Evolutionary conservation across 2,329 filamentous ascomycete species (phyloP).

Genomic region (Simplicillium aogashimaense): DNA sequence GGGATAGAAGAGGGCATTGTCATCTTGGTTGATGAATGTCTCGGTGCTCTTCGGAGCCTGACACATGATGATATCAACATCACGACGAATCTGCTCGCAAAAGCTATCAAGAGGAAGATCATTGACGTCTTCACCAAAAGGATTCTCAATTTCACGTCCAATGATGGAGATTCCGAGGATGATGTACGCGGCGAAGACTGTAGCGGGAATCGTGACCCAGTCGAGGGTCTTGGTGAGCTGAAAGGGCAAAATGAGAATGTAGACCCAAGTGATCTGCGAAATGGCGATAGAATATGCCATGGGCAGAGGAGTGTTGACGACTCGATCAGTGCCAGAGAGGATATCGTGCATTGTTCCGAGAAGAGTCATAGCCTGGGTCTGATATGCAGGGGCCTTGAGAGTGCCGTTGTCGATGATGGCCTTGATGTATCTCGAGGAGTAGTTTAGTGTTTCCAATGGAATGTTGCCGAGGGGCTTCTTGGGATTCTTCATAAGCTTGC

Average conservation of each 20-base stretch:
- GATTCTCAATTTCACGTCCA: slow-evolving; percentile 75
- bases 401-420: slow-evolving; percentile 45
- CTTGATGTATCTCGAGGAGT: slow-evolving; percentile 59
- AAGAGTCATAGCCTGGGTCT: slow-evolving; percentile 50
- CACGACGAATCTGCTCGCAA: slow-evolving; percentile 63
- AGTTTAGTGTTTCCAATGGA: slow-evolving; percentile 71
- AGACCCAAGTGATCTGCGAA: slow-evolving; percentile 78
- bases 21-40: not conserved
- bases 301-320: slow-evolving; percentile 73
- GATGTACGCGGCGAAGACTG: slow-evolving; percentile 65
- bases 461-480: slow-evolving; percentile 68
- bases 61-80: slow-evolving; percentile 57
- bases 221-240: slow-evolving; percentile 55
- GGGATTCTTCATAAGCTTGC: slow-evolving; percentile 65
- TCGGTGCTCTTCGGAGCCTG: not conserved
- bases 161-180: slow-evolving; percentile 68
- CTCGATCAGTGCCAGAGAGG: slow-evolving; percentile 62
- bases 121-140: slow-evolving; percentile 76
- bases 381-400: slow-evolving; percentile 46
- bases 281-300: slow-evolving; percentile 79
- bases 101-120: slow-evolving; percentile 68
- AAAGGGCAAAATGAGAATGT: slow-evolving; percentile 72
- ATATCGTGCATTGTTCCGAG: slow-evolving; percentile 61
- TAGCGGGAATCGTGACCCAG: slow-evolving; percentile 73
- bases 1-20: not conserved